Base-by-base conservation (phyloP, 768 basidiomycete species). In the Albatrellus ellisii region DNA sequence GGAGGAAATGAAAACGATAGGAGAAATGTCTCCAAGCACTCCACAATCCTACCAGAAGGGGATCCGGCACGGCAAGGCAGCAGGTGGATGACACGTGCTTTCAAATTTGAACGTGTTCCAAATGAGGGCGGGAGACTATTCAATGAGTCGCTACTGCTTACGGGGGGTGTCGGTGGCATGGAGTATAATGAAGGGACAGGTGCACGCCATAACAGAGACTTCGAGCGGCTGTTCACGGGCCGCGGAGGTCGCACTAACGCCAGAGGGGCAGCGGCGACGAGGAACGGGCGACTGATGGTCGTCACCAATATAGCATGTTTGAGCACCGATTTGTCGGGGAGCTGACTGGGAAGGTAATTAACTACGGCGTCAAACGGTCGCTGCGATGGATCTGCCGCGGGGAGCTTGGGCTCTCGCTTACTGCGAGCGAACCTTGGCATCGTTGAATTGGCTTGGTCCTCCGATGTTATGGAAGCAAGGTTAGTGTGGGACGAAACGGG, bases 301-400 rank as follows among this genome's bases (percentile, higher is more conserved):
- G 64, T 65, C 11, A 65, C 58, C 10, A 66, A 59, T 40, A 67
- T 66, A 4, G 62, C 48, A 27, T 60, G 58, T 48, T 62, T 64
- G 14, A 67, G 54, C 17, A 64, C 46, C 1, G 56, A 50, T 41
- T 60, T 59, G 46, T 63, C 59, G 3, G 57, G 46, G 21, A 59
- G 39, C 12, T 46, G 22, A 3, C 39, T 20, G 6, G 65, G 62
- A 34, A 64, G 48, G 51, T 59, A 64, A 41, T 66, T 61, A 43
- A 66, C 36, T 11, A 67, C 51, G 2, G 53, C 62, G 42, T 66
- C 65, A 35, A 66, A 62, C 1, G 64, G 55, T 4, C 61, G 57
- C 42, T 62, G 59, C 18, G 55, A 48, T 0, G 57, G 56, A 42
- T 64, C 60, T 14, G 51, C 41, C 7, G 52, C 27, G 6, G 61